Base-by-base conservation (phyloP, 306 rosid genomes). In the Prunus davidiana region DNA sequence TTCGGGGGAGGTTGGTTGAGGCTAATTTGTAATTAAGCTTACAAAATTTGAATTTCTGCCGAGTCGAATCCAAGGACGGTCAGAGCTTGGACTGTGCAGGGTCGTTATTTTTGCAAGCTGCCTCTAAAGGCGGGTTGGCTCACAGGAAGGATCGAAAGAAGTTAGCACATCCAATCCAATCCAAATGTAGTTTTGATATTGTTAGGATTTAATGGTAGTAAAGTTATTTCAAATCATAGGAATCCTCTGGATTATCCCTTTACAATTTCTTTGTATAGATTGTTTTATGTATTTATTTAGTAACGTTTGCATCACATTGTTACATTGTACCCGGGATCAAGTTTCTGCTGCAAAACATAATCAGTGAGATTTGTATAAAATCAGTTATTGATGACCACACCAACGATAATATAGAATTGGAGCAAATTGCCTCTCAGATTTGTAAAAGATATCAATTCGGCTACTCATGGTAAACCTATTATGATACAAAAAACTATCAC, bases 271-370 rank as follows among this genome's bases (percentile, higher is more conserved):
- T 32, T 32, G 38, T 5, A 32, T 32, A 32, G 38, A 5, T 32
- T 32, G 38, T 32, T 32, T 32, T 32, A 32, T 32, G 38, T 32
- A 32, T 32, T 32, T 5, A 32, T 32, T 32, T 32, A 5, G 99
- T 78, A 95, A 82, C 8, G 99, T 95, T 43, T 88, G 80, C 99
- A 95, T 95, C 89, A 32, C 7, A 32, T 32, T 32, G 38, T 32
- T 32, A 92, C 99, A 67, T 95, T 69, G 77, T 89, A 95, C 27
- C 78, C 83, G 50, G 99, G 99, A 80, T 92, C 99, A 70, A 92
- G 99, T 84, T 95, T 92, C 75, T 91, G 70, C 87, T 95, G 66
- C 75, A 85, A 72, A 73, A 76, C 73, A 16, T 20, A 61, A 49
- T 50, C 50, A 6, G 14, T 57, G 15, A 56, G 56, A 77, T 32